Conservation (phyloP, 2,329 filamentous ascomycete genomes). For the Penicillium sp. region DNA sequence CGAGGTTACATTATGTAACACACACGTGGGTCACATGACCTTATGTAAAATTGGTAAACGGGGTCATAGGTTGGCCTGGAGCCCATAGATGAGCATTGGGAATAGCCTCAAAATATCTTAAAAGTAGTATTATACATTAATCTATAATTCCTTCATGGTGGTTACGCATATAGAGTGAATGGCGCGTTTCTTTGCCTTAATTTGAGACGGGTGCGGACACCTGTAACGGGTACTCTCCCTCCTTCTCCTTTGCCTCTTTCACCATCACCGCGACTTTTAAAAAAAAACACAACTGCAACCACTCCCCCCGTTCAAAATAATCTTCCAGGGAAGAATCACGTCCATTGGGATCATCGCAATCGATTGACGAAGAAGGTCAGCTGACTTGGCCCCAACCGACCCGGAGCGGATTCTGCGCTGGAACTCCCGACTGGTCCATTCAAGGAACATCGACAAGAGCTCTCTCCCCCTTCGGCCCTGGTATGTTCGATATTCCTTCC, state of each 20-base stretch:
- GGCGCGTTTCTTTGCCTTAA: slow-evolving; percentile 1
- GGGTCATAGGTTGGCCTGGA: not conserved
- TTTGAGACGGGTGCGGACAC: slow-evolving; percentile 10
- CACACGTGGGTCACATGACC: slow-evolving; percentile 3
- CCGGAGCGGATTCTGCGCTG: slow-evolving; percentile 13
- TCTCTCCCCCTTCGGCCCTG: slow-evolving; percentile 18
- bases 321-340: not conserved
- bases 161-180: not conserved
- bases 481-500: slow-evolving; percentile 18
- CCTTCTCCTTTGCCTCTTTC: slow-evolving; percentile 13
- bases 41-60: slow-evolving; percentile 7
- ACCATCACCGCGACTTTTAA: slow-evolving; percentile 2
- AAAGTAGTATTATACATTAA: not conserved
- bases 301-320: not conserved
- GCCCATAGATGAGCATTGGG: not conserved
- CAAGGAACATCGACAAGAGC: slow-evolving; percentile 7
- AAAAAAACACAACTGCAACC: not conserved
- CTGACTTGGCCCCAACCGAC: slow-evolving; percentile 8
- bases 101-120: not conserved
- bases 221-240: slow-evolving; percentile 10
- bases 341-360: slow-evolving; percentile 6
- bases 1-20: slow-evolving; percentile 1
- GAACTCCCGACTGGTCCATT: slow-evolving; percentile 7
- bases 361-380: slow-evolving; percentile 5
- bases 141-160: not conserved